phyloP scores from a whole-genome alignment of 2,329 filamentous ascomycete species.

The Aspergillus hortae region DNA sequence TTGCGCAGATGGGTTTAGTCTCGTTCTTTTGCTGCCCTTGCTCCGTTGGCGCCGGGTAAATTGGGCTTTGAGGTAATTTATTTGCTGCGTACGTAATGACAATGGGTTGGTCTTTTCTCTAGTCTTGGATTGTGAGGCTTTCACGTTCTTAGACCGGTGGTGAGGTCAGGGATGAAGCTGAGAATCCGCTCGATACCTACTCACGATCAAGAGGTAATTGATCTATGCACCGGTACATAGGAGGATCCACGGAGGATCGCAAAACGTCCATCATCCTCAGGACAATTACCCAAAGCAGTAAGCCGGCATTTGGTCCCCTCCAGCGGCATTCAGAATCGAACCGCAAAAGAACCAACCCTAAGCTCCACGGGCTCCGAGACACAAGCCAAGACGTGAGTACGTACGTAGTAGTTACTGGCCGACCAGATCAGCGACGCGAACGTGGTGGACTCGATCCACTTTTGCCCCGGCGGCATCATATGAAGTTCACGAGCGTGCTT shows the following conservation, averaged over 20 bases:
- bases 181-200: too few species aligned
- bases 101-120: background rate
- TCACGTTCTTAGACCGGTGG: background rate
- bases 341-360: background rate
- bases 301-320: conserved; percentile 1
- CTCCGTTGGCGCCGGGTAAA: conserved; percentile 6
- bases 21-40: conserved; percentile 3
- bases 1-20: conserved; percentile 3
- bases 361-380: background rate
- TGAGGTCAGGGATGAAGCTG: background rate
- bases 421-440: conserved; percentile 7
- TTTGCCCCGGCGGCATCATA: conserved; percentile 1
- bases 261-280: background rate
- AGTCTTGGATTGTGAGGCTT: background rate
- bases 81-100: conserved; percentile 6
- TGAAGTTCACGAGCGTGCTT: background rate
- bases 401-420: background rate
- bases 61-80: conserved; percentile 7
- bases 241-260: too few species aligned
- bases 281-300: background rate
- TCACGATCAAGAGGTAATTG: too few species aligned
- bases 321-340: background rate
- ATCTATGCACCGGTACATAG: too few species aligned
- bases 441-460: conserved; percentile 7
- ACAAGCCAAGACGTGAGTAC: conserved; percentile 1